These are phyloP conservation scores for Mycogone perniciosa DNA, from an alignment of 2,329 filamentous ascomycete genomes.

Conservation along the genomic window DNA sequence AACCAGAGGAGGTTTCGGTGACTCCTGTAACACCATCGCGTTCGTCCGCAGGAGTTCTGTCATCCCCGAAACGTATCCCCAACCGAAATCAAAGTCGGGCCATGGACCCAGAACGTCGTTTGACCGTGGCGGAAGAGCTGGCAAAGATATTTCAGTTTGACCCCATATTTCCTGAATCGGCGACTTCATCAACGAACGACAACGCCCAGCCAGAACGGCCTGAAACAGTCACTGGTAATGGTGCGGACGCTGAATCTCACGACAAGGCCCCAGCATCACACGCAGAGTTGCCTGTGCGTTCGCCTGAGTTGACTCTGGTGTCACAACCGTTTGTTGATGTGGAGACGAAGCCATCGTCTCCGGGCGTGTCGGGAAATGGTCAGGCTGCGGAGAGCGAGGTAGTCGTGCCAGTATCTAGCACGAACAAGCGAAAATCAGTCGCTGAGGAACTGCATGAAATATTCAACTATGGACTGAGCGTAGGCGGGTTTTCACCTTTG, in stretches of 20 bases:
- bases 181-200: background rate
- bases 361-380: background rate
- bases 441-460: background rate
- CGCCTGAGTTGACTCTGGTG: background rate
- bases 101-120: constrained; percentile 1
- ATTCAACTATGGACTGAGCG: background rate
- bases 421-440: background rate
- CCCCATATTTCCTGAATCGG: background rate
- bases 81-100: background rate
- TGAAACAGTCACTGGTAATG: background rate
- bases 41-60: no score
- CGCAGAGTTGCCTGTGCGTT: constrained; percentile 2
- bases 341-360: background rate
- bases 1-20: no score
- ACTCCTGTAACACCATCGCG: no score
- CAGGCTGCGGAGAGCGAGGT: background rate
- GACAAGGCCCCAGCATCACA: background rate
- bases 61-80: background rate
- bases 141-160: constrained; percentile 1
- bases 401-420: no score
- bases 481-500: no score
- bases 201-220: background rate
- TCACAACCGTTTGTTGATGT: no score
- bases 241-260: background rate
- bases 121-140: background rate